Evolutionary conservation across 2,329 filamentous ascomycete genomes (phyloP).

Genomic region (Cladophialophora psammophila): DNA sequence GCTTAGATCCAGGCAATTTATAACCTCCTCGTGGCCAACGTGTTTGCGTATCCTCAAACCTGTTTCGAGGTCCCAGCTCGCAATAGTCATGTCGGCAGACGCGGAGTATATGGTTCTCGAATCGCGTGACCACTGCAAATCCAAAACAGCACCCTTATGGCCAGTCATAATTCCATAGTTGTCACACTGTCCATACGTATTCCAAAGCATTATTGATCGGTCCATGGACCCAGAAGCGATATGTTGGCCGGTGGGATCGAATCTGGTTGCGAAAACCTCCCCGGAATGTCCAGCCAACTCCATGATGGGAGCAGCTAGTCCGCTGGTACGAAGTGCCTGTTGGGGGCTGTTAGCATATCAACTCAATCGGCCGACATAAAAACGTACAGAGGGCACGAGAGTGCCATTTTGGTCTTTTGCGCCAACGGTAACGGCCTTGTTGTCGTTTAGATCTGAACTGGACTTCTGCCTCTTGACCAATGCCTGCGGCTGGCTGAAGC

Average conservation of each 20-base stretch:
- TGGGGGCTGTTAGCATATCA: slow-evolving; percentile 34
- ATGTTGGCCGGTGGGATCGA: slow-evolving; percentile 84
- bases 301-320: slow-evolving; percentile 90
- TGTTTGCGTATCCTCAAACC: slow-evolving; percentile 92
- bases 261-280: slow-evolving; percentile 89
- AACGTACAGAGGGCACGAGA: slow-evolving; percentile 70
- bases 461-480: slow-evolving; percentile 90
- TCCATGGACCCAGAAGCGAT: slow-evolving; percentile 98
- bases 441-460: slow-evolving; percentile 62
- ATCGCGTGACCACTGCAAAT: slow-evolving; percentile 96
- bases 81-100: slow-evolving; percentile 90
- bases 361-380: slow-evolving; percentile 12
- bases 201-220: slow-evolving; percentile 94
- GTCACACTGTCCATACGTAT: slow-evolving; percentile 88
- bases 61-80: slow-evolving; percentile 93
- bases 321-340: slow-evolving; percentile 80
- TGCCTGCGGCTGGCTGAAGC: slow-evolving; percentile 79
- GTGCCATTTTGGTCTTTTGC: slow-evolving; percentile 62
- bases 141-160: slow-evolving; percentile 88
- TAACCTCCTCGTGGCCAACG: slow-evolving; percentile 91
- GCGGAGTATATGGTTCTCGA: slow-evolving; percentile 89
- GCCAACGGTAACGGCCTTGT: slow-evolving; percentile 65
- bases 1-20: slow-evolving; percentile 89
- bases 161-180: slow-evolving; percentile 91
- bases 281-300: slow-evolving; percentile 80